phyloP scores from a whole-genome alignment of 169 alveolate species.

The Plasmodium vinckei region DNA sequence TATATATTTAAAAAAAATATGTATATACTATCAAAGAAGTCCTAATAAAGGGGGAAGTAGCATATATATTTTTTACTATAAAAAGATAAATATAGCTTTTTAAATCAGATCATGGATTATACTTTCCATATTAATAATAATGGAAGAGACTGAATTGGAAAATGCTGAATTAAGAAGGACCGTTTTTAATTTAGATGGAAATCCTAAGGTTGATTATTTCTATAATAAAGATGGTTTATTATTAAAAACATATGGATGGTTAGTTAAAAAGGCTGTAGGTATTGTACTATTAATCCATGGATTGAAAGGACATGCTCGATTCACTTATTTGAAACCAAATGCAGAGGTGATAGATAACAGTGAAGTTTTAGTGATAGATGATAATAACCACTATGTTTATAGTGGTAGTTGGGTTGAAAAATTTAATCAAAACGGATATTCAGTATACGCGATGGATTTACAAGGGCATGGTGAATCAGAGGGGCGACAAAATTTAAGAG shows the following conservation, averaged over 20 bases:
- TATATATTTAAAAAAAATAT: no score
- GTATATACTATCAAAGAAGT: no score
- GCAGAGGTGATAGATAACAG: constrained; percentile 66
- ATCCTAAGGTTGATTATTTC: constrained; percentile 70
- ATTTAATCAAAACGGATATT: constrained; percentile 77
- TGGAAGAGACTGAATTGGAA: no score
- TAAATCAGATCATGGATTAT: no score
- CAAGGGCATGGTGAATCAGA: constrained; percentile 84
- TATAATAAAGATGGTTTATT: constrained; percentile 77
- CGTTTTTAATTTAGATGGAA: constrained; percentile 27
- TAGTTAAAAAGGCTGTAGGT: constrained; percentile 76
- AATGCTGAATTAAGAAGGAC: no score
- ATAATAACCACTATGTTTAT: constrained; percentile 60
- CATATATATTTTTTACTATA: no score
- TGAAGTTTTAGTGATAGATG: constrained; percentile 42
- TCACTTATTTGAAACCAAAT: constrained; percentile 78
- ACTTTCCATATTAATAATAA: no score
- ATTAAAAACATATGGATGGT: constrained; percentile 75
- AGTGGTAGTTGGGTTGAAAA: constrained; percentile 78
- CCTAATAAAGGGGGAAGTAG: no score
- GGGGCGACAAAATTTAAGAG: constrained; percentile 63
- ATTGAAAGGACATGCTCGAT: constrained; percentile 77
- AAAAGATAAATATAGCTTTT: no score
- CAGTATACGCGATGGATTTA: constrained; percentile 78
- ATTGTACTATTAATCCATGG: constrained; percentile 80